Evolutionary conservation across 352 stramenopile genomes (phyloP).

Genomic region (Globisporangium polare): DNA sequence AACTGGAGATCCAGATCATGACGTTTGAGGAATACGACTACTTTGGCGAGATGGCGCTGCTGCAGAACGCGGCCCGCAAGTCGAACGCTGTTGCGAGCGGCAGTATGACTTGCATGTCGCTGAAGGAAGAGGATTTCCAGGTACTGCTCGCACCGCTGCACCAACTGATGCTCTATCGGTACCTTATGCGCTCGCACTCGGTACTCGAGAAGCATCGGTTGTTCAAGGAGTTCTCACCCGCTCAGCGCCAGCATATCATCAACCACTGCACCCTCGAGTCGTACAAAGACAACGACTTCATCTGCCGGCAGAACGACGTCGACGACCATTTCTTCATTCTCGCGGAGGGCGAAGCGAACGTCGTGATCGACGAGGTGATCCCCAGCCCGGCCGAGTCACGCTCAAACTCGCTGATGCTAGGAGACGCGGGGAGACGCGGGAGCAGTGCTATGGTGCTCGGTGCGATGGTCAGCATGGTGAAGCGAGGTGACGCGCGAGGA

Average conservation of each 20-base stretch:
- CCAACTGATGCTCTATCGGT: constrained; percentile 52
- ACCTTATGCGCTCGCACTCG: constrained; percentile 43
- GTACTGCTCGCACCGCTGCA: constrained; percentile 46
- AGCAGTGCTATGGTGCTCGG: constrained; percentile 2
- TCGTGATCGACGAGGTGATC: constrained; percentile 42
- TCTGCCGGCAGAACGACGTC: constrained; percentile 55
- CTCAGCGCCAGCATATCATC: constrained; percentile 42
- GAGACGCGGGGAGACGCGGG: background rate
- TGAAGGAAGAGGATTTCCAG: constrained; percentile 36
- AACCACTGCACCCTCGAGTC: constrained; percentile 41
- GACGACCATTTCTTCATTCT: constrained; percentile 71
- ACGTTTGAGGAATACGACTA: constrained; percentile 52
- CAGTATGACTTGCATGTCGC: constrained; percentile 42
- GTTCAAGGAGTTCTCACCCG: constrained; percentile 44
- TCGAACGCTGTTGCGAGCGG: constrained; percentile 53
- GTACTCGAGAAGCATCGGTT: constrained; percentile 63
- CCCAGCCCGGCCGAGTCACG: background rate
- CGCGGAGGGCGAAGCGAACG: constrained; percentile 48
- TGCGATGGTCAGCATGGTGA: background rate
- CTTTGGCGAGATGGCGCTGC: constrained; percentile 61
- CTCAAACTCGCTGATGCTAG: constrained; percentile 2
- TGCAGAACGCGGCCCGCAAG: constrained; percentile 29
- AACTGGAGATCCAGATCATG: constrained; percentile 54
- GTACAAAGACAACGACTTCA: constrained; percentile 39
- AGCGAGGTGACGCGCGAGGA: constrained; percentile 7